Evolutionary conservation across 352 stramenopile species (phyloP).

Genomic region (Globisporangium apiculatum): DNA sequence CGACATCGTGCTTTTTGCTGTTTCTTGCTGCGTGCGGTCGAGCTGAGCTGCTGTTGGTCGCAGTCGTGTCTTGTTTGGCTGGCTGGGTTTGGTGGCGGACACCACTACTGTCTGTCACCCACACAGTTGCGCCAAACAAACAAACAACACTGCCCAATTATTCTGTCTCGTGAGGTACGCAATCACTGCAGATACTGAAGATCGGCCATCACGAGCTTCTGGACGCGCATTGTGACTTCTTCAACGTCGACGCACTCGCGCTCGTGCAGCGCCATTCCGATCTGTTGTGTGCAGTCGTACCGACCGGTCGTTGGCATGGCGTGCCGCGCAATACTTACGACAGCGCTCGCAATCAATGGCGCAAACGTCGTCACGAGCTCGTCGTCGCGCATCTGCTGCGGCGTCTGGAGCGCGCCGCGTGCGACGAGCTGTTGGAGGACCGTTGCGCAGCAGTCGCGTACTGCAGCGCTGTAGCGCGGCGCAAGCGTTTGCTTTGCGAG

Average conservation of each 20-base stretch:
- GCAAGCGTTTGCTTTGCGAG: constrained; percentile 56
- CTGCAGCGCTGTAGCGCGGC: constrained; percentile 25
- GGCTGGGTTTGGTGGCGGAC: neutral
- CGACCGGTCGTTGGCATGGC: neutral
- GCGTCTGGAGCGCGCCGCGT: constrained; percentile 33
- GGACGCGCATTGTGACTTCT: constrained; percentile 11
- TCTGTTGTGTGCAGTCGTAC: neutral
- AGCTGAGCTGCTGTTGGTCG: neutral
- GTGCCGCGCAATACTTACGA: constrained; percentile 25
- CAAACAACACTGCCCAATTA: too few relatives aligned
- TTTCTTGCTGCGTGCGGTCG: constrained; percentile 5
- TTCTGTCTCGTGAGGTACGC: too few relatives aligned
- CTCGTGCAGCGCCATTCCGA: neutral
- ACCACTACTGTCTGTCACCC: neutral
- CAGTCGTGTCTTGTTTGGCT: neutral
- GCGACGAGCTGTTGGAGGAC: constrained; percentile 45
- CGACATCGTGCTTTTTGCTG: constrained; percentile 49
- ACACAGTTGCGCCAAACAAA: too few relatives aligned
- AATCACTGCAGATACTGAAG: neutral
- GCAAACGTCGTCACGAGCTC: constrained; percentile 41
- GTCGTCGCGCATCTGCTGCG: constrained; percentile 41
- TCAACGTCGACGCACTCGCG: constrained; percentile 12
- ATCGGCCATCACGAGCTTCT: constrained; percentile 4
- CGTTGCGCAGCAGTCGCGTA: constrained; percentile 30
- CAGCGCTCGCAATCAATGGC: constrained; percentile 49